Evolutionary conservation across 164 flowering plant species (phyloP).

Genomic region (Magnolia officinalis): DNA sequence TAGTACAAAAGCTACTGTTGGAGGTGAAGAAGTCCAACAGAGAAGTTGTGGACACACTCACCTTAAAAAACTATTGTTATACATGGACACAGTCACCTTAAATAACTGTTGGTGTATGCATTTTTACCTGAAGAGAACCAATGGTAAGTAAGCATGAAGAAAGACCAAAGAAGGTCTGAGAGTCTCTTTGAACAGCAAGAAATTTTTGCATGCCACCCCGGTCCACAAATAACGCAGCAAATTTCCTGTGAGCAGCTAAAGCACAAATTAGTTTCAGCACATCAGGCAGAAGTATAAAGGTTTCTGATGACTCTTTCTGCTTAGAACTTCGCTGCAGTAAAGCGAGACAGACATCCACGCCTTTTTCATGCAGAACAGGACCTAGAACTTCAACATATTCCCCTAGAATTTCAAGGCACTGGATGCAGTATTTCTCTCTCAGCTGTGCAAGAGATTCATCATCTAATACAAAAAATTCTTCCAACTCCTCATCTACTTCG

Average conservation of each 20-base stretch:
- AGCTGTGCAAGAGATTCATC: slow-evolving; percentile 54
- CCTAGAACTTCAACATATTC: slow-evolving; percentile 97
- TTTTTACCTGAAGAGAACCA: slow-evolving; percentile 90
- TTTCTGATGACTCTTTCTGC: slow-evolving; percentile 39
- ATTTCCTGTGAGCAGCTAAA: slow-evolving; percentile 90
- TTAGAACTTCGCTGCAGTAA: slow-evolving; percentile 56
- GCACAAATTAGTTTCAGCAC: slow-evolving; percentile 86
- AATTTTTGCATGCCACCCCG: slow-evolving; percentile 94
- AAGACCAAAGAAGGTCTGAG: slow-evolving; percentile 75
- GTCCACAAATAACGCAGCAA: slow-evolving; percentile 92
- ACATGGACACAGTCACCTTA: not conserved
- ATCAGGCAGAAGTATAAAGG: slow-evolving; percentile 56
- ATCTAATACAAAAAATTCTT: slow-evolving; percentile 60
- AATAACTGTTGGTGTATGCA: not conserved
- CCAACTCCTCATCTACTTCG: slow-evolving; percentile 56
- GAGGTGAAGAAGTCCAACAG: too few species aligned
- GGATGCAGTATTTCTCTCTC: slow-evolving; percentile 84
- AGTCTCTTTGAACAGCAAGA: slow-evolving; percentile 70
- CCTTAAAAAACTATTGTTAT: not conserved
- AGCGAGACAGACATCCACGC: slow-evolving; percentile 91
- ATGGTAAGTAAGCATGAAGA: slow-evolving; percentile 92
- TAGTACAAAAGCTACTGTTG: too few species aligned
- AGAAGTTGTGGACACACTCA: not conserved
- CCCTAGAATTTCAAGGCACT: slow-evolving; percentile 82
- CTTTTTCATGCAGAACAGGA: slow-evolving; percentile 94